phyloP scores from a whole-genome alignment of 305 asterid species.

The Fraxinus greggii region DNA sequence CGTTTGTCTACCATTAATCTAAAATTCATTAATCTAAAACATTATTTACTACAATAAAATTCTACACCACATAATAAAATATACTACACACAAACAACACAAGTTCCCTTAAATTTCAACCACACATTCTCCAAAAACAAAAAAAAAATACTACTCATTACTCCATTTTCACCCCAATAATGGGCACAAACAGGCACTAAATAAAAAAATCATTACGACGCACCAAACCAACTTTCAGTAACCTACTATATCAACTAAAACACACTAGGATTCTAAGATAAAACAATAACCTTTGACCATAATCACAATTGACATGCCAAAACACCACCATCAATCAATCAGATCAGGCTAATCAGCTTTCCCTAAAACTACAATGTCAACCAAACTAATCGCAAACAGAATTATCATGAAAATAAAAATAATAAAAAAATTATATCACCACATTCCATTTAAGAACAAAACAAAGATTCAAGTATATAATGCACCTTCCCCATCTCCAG shows the following conservation, averaged over 20 bases:
- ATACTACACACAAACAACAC: too few species aligned
- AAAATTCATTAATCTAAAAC: too few species aligned
- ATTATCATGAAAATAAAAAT: background rate
- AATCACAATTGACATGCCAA: background rate
- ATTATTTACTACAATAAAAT: too few species aligned
- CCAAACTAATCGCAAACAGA: background rate
- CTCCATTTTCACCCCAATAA: too few species aligned
- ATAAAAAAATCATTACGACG: background rate
- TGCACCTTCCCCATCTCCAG: slow-evolving; percentile 83
- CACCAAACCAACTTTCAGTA: background rate
- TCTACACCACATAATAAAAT: too few species aligned
- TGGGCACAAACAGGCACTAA: too few species aligned
- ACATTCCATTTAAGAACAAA: background rate
- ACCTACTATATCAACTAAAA: background rate
- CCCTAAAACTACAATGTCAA: background rate
- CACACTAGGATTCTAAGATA: background rate
- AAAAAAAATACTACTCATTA: too few species aligned
- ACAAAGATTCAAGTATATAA: background rate
- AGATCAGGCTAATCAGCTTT: background rate
- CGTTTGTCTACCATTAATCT: too few species aligned
- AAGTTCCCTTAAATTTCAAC: too few species aligned
- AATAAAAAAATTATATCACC: background rate
- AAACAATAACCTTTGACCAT: background rate
- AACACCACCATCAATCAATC: background rate
- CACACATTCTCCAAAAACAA: too few species aligned